These are phyloP conservation scores for Aspergillus niger DNA, from an alignment of 2,329 filamentous ascomycete species.

Conservation along the genomic window DNA sequence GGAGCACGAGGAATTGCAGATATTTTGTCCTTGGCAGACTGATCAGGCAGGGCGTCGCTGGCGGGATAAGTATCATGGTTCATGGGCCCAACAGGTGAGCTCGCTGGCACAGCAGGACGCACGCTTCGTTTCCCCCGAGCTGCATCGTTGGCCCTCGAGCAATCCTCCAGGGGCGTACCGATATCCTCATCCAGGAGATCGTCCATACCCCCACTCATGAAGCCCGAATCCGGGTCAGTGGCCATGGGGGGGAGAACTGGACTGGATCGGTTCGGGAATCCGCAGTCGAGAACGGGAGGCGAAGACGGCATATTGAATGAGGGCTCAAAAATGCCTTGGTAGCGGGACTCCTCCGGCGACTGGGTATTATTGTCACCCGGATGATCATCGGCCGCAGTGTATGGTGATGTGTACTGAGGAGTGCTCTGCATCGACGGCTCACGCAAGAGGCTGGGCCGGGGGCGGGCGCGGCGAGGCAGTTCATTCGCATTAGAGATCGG, in stretches of 20 bases:
- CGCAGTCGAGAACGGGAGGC: constrained; percentile 72
- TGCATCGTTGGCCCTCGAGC: constrained; percentile 23
- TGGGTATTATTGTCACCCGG: constrained; percentile 49
- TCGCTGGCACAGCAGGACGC: constrained; percentile 27
- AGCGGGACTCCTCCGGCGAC: constrained; percentile 54
- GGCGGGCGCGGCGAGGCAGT: constrained; percentile 34
- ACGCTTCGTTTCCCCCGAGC: constrained; percentile 25
- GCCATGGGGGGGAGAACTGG: constrained; percentile 68
- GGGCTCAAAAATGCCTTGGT: constrained; percentile 61
- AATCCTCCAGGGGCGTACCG: constrained; percentile 30
- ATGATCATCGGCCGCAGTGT: constrained; percentile 39
- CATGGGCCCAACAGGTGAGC: constrained; percentile 29
- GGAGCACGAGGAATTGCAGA: constrained; percentile 30
- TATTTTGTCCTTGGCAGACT: constrained; percentile 23
- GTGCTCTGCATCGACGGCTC: constrained; percentile 59
- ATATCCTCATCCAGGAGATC: constrained; percentile 66
- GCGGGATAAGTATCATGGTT: constrained; percentile 23
- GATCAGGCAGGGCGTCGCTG: constrained; percentile 24
- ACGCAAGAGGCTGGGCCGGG: constrained; percentile 58
- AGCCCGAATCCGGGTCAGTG: constrained; percentile 69
- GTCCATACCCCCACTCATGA: constrained; percentile 78
- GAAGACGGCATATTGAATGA: constrained; percentile 86
- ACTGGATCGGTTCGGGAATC: constrained; percentile 72
- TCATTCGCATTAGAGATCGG: constrained; percentile 42
- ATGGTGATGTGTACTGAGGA: constrained; percentile 44